Base-by-base conservation (phyloP, 805 yeast genomes). In the Yamadazyma takamatsuzukensis region DNA sequence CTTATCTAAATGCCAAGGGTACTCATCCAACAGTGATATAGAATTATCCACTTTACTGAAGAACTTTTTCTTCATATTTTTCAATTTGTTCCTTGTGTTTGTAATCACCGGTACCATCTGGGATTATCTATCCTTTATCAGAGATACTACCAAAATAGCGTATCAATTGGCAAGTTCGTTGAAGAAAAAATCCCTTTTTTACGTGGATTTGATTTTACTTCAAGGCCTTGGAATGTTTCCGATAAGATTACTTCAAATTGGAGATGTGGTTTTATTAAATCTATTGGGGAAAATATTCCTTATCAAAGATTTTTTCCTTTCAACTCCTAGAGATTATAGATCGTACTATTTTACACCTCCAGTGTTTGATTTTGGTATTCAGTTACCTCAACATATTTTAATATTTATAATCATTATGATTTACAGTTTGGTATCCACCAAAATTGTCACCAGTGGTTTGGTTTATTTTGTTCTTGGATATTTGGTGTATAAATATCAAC, bases 141-240 rank as follows among this genome's bases (percentile, higher is more conserved):
- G 77, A 16, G 81, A 76, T 44, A 75, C 81, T 8, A 74, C 80
- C 10, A 72, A 70, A 48, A 72, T 76, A 36, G 80, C 80, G 1
- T 73, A 69, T 34, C 68, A 72, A 34, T 50, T 76, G 37, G 80
- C 80, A 5, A 57, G 63, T 9, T 73, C 80, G 2, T 61, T 76
- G 34, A 72, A 71, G 47, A 61, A 68, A 25, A 54, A 73, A 22
- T 72, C 79, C 2, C 55, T 76, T 28, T 76, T 76, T 44, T 76
- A 76, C 42, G 75, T 70, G 32, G 77, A 76, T 48, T 64, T 76
- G 56, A 82, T 83, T 37, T 62, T 83, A 15, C 68, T 83, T 36
- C 93, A 83, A 53, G 93, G 88, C 0, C 47, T 77, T 32, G 77
- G 78, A 1, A 74, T 77, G 78, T 73, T 76, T 44, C 81, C 81